Evolutionary conservation across 1,284 basidiomycete genomes (phyloP).

Genomic region (Puccinia coronata): DNA sequence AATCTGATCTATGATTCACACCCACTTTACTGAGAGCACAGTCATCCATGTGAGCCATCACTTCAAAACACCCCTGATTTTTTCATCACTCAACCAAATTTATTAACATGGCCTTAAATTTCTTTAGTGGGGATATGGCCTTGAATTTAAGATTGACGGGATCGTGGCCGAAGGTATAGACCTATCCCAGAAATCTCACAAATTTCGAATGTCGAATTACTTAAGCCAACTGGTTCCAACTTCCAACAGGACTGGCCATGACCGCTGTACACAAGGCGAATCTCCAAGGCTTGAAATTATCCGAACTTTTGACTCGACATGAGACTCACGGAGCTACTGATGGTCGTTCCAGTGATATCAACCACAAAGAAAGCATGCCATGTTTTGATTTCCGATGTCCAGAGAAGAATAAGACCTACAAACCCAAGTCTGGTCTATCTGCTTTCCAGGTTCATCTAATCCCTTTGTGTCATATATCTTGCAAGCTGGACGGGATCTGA

Average conservation of each 20-base stretch:
- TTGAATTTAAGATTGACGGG: constrained; percentile 39
- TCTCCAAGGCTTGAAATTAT: constrained; percentile 6
- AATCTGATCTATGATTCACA: background rate
- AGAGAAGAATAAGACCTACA: background rate
- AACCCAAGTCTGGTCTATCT: constrained; percentile 23
- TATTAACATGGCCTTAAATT: background rate
- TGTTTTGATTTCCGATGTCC: constrained; percentile 19
- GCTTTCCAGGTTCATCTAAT: constrained; percentile 34
- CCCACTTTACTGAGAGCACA: constrained; percentile 1
- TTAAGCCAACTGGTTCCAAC: background rate
- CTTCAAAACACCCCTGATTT: background rate
- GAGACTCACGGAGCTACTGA: background rate
- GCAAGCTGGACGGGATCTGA: background rate
- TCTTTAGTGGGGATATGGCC: constrained; percentile 47
- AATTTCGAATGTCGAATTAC: no score
- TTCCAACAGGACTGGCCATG: constrained; percentile 24
- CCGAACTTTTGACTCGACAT: constrained; percentile 7
- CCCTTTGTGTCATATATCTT: background rate
- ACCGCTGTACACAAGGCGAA: constrained; percentile 32
- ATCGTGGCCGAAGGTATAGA: constrained; percentile 42
- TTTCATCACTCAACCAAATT: no score
- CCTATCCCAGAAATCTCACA: background rate
- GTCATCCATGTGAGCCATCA: constrained; percentile 43
- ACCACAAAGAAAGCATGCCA: background rate
- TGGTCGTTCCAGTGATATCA: background rate